Evolutionary conservation across 768 basidiomycete genomes (phyloP), one percentile per base, ranked within the genome.

Genomic region (Kockovaella imperatae): DNA sequence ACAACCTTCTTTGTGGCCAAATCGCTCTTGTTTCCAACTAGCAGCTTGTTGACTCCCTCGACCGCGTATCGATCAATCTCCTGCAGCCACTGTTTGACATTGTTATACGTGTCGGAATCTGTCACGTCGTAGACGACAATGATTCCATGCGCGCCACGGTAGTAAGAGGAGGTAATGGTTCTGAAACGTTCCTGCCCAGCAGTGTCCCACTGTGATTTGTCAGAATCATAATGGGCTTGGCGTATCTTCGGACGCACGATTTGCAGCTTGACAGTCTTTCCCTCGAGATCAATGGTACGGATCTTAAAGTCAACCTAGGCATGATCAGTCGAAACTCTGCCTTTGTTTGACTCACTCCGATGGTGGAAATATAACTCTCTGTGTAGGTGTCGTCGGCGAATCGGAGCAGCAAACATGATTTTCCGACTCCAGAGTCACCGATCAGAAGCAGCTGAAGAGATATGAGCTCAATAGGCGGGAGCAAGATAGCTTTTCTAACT

Each of bases 361-460:
- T 99, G 49, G 95, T 99, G 43, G 91, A 95, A 74, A 96, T 97
- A 76, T 95, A 97, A 41, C 86, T 89, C 50, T 91, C 90, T 30
- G 93, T 97, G 86, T 90, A 99, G 62, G 91, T 88, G 74, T 99
- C 95, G 76, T 97, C 95, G 70, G 90, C 95, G 79, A 99, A 99
- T 54, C 69, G 67, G n/a, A 75, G 68, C 26, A 75, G 61, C 13
- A 75, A 57, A 64, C 75, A 75, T 10, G 91, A 97, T 77, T 99
- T 91, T 53, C 93, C 89, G 58, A 95, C 91, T 86, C 90, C 90
- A 62, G 90, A 95, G 75, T 95, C 90, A 44, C 90, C 90, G 68
- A 95, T 95, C 72, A 93, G 83, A 54, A 95, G 79, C 59, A 96
- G 83, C 87, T 93, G 25, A 26, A 14, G 35, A 31, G 3, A 21